Percentiles rank a stretch among this genome's conserved stretches.
These are phyloP conservation scores for Lentinus polychrous DNA, from an alignment of 1,284 basidiomycete genomes.

Conservation along the genomic window DNA sequence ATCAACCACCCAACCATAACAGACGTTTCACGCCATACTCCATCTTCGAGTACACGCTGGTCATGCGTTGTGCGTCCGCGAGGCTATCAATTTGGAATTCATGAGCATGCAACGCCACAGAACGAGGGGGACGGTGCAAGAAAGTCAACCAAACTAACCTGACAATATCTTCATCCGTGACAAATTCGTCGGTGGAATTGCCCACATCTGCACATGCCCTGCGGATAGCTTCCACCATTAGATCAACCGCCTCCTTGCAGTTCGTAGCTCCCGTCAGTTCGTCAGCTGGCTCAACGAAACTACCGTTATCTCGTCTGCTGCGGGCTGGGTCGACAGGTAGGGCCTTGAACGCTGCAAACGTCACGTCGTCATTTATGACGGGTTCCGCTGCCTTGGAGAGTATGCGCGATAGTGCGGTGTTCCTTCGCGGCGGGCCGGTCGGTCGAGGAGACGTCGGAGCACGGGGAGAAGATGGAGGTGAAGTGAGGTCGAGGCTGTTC, in stretches of 20 bases:
- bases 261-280: slow-evolving; percentile 54
- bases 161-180: slow-evolving; percentile 70
- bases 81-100: slow-evolving; percentile 38
- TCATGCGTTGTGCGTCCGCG: slow-evolving; percentile 75
- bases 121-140: slow-evolving; percentile 1
- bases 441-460: slow-evolving; percentile 6
- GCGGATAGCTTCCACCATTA: slow-evolving; percentile 65
- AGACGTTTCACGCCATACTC: slow-evolving; percentile 86
- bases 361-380: slow-evolving; percentile 25
- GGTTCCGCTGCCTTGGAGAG: slow-evolving; percentile 28
- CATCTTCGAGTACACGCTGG: slow-evolving; percentile 81
- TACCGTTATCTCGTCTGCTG: slow-evolving; percentile 42
- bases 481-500: slow-evolving; percentile 43
- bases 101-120: slow-evolving; percentile 6
- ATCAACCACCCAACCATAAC: slow-evolving; percentile 73
- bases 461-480: slow-evolving; percentile 8
- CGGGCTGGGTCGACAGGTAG: slow-evolving; percentile 63
- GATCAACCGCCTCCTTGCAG: slow-evolving; percentile 71
- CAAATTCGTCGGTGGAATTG: slow-evolving; percentile 37
- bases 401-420: slow-evolving; percentile 26
- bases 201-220: slow-evolving; percentile 65
- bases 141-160: slow-evolving; percentile 43
- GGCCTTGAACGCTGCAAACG: slow-evolving; percentile 71
- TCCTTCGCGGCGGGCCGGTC: slow-evolving; percentile 15
- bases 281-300: slow-evolving; percentile 53